Evolutionary conservation across 1,139 yeast species (phyloP).

Genomic region (Diutina rugosa): DNA sequence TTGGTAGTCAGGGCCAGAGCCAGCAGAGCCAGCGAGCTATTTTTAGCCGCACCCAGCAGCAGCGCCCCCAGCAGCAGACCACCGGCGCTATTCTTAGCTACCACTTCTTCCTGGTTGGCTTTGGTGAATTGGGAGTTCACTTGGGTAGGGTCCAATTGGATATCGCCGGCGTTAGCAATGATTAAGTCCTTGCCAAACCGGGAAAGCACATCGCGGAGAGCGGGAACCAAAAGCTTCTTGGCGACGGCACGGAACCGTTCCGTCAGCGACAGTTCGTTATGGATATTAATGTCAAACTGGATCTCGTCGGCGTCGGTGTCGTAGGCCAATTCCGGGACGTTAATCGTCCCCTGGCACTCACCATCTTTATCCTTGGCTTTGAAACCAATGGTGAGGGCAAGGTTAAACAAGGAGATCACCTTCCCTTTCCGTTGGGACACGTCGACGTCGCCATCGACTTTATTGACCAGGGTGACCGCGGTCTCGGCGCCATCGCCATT

Average conservation of each 20-base stretch:
- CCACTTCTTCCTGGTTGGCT: conserved; percentile 33
- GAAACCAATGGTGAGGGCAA: conserved; percentile 53
- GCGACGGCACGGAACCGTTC: conserved; percentile 39
- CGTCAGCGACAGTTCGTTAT: conserved; percentile 44
- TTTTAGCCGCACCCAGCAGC: conserved; percentile 8
- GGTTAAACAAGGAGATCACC: conserved; percentile 81
- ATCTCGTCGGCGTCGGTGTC: conserved; percentile 79
- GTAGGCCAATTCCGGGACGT: conserved; percentile 89
- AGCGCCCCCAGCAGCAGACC: conserved; percentile 2
- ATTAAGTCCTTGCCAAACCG: conserved; percentile 72
- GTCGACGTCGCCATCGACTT: conserved; percentile 90
- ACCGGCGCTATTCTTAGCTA: background rate
- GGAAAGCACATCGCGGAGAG: conserved; percentile 44
- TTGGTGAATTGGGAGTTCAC: conserved; percentile 59
- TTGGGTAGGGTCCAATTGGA: conserved; percentile 57
- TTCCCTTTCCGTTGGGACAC: conserved; percentile 96
- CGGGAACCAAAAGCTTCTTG: conserved; percentile 53
- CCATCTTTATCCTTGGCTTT: conserved; percentile 26
- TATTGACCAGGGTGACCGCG: conserved; percentile 37
- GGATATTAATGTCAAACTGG: conserved; percentile 65
- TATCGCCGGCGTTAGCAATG: conserved; percentile 66
- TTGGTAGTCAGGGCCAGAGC: background rate
- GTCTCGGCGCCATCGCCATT: conserved; percentile 22
- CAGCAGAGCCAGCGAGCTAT: background rate
- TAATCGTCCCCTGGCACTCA: conserved; percentile 47